phyloP scores from a whole-genome alignment of 441 rosid species.

The Eutrema salsugineum region DNA sequence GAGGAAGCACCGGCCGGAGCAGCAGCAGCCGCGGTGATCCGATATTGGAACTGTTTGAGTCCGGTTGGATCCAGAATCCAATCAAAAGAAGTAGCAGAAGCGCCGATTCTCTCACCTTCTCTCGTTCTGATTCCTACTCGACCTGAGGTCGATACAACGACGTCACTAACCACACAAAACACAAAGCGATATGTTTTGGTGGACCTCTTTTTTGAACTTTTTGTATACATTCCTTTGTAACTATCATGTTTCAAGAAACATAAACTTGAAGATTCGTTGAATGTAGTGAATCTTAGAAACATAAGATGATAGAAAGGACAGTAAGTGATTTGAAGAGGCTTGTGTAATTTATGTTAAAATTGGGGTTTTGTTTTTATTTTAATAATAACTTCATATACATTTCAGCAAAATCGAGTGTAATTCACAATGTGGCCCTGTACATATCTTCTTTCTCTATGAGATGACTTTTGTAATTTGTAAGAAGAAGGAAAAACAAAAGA shows the following conservation, averaged over 20 bases:
- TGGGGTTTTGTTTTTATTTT: constrained; percentile 1
- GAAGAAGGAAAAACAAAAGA: background rate
- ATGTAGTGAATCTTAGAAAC: background rate
- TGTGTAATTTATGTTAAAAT: background rate
- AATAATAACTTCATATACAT: constrained; percentile 16
- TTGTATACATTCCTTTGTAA: background rate
- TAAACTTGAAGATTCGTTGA: background rate
- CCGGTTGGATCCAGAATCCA: constrained; percentile 46
- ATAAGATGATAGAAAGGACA: background rate
- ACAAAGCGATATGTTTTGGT: background rate
- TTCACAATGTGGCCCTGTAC: constrained; percentile 24
- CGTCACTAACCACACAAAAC: background rate
- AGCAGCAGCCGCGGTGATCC: constrained; percentile 31
- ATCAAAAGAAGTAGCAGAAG: constrained; percentile 16
- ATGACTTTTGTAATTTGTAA: background rate
- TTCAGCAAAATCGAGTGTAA: constrained; percentile 22
- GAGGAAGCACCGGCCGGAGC: constrained; percentile 10
- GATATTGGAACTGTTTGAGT: constrained; percentile 46
- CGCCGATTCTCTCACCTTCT: constrained; percentile 16
- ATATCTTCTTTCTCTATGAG: constrained; percentile 29
- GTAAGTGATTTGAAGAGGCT: background rate
- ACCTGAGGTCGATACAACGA: background rate
- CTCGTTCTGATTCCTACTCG: constrained; percentile 25
- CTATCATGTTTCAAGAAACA: background rate
- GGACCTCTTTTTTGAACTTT: background rate